A percentile compares a stretch with the other conserved stretches of the same genome.
Evolutionary conservation across 1,139 yeast species (phyloP).

Genomic region (Geotrichum restrictum): DNA sequence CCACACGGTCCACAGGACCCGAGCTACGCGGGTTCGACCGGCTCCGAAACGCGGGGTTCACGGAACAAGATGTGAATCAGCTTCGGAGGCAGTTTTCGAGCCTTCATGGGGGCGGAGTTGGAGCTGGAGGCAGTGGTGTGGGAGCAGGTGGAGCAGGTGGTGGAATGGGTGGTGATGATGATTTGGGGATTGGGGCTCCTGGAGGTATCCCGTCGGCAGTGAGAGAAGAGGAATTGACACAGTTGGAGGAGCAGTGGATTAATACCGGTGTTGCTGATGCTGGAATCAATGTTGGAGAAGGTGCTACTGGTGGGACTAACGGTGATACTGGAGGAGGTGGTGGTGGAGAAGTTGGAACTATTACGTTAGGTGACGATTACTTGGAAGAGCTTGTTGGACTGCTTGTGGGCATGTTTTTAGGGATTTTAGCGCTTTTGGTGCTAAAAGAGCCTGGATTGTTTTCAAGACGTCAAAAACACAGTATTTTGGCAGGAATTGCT

Average conservation of each 20-base stretch:
- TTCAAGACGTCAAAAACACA: slow-evolving; percentile 34
- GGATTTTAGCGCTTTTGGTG: slow-evolving; percentile 35
- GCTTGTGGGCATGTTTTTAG: slow-evolving; percentile 40
- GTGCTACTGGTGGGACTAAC: too few relatives aligned
- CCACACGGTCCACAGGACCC: slow-evolving; percentile 53
- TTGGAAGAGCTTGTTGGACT: slow-evolving; percentile 38
- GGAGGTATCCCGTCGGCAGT: slow-evolving; percentile 29
- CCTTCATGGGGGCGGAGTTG: slow-evolving; percentile 49
- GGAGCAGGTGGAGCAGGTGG: slow-evolving; percentile 5
- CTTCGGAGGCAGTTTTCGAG: slow-evolving; percentile 69
- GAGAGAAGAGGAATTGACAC: slow-evolving; percentile 40
- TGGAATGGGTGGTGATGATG: background rate
- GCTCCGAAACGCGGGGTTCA: slow-evolving; percentile 74
- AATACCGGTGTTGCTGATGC: slow-evolving; percentile 63
- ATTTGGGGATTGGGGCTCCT: too few relatives aligned
- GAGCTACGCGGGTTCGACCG: slow-evolving; percentile 85
- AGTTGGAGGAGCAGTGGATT: slow-evolving; percentile 86
- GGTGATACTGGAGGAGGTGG: slow-evolving; percentile 22
- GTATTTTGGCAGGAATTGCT: slow-evolving; percentile 36
- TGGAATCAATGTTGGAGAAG: slow-evolving; percentile 25
- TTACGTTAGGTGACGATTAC: slow-evolving; percentile 34
- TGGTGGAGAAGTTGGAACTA: slow-evolving; percentile 24
- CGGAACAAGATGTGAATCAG: slow-evolving; percentile 67
- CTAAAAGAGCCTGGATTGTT: slow-evolving; percentile 31
- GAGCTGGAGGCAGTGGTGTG: slow-evolving; percentile 33